These are phyloP conservation scores for Colletotrichum melonis DNA, from an alignment of 2,329 filamentous ascomycete genomes.

Conservation along the genomic window DNA sequence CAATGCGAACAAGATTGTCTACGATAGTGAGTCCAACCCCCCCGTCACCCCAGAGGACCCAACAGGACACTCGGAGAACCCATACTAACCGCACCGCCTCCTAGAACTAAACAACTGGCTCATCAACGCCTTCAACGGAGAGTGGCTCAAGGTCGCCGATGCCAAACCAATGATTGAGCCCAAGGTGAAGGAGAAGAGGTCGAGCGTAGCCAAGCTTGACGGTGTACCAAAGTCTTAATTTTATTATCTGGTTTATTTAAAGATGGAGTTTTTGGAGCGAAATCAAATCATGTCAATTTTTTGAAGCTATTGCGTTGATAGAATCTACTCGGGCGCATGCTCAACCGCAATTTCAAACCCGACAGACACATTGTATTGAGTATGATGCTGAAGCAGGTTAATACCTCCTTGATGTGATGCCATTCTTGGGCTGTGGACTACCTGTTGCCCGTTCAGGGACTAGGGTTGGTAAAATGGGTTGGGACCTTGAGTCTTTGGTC, in stretches of 20 bases:
- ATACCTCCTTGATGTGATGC: too few relatives aligned
- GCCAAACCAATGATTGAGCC: slow-evolving; percentile 57
- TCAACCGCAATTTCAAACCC: background rate
- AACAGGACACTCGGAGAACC: too few relatives aligned
- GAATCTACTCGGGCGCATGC: background rate
- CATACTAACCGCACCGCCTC: background rate
- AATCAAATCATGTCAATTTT: background rate
- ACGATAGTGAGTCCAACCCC: slow-evolving; percentile 76
- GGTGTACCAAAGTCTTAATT: background rate
- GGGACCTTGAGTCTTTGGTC: too few relatives aligned
- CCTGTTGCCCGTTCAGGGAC: too few relatives aligned
- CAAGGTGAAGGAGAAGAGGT: slow-evolving; percentile 31
- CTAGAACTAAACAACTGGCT: slow-evolving; percentile 88
- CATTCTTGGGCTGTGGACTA: too few relatives aligned
- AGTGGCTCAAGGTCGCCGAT: slow-evolving; percentile 77
- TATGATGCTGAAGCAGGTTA: too few relatives aligned
- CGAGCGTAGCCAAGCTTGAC: background rate
- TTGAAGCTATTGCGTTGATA: background rate
- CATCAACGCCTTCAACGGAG: slow-evolving; percentile 96
- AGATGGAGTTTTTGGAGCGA: background rate
- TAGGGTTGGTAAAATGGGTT: too few relatives aligned
- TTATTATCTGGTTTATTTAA: background rate
- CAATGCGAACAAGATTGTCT: slow-evolving; percentile 90
- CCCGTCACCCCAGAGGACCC: too few relatives aligned
- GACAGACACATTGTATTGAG: background rate